Percentiles rank a stretch among this genome's conserved stretches.
Evolutionary conservation across 768 basidiomycete species (phyloP).

Genomic region (Hirschioporus abietinus): DNA sequence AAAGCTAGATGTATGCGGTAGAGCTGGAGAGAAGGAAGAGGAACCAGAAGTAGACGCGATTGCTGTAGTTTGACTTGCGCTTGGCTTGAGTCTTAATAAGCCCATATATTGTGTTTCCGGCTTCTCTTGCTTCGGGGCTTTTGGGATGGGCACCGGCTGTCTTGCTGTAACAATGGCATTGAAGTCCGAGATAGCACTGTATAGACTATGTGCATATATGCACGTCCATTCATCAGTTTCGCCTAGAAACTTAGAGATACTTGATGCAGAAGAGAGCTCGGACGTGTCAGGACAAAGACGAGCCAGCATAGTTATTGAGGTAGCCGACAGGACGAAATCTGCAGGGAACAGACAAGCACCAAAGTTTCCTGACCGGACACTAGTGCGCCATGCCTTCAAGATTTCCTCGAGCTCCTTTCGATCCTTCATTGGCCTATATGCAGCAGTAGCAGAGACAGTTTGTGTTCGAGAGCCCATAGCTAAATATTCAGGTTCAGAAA

Average conservation of each 20-base stretch:
- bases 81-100: background rate
- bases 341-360: background rate
- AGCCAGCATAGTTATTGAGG: background rate
- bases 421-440: background rate
- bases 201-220: background rate
- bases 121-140: background rate
- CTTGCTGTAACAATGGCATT: background rate
- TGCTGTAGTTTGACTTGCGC: no score
- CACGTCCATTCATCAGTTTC: background rate
- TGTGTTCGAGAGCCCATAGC: background rate
- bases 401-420: background rate
- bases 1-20: background rate
- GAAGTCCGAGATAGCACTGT: background rate
- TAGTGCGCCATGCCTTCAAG: background rate
- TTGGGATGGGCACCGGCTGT: background rate
- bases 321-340: background rate
- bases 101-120: background rate
- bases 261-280: background rate
- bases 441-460: background rate
- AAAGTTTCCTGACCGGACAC: background rate
- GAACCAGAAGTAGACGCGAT: background rate
- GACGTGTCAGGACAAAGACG: background rate
- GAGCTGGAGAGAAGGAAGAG: background rate
- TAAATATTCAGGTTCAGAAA: background rate
- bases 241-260: background rate